These are phyloP conservation scores for Metschnikowia dekortorum DNA, from an alignment of 805 yeast species.

Conservation along the genomic window DNA sequence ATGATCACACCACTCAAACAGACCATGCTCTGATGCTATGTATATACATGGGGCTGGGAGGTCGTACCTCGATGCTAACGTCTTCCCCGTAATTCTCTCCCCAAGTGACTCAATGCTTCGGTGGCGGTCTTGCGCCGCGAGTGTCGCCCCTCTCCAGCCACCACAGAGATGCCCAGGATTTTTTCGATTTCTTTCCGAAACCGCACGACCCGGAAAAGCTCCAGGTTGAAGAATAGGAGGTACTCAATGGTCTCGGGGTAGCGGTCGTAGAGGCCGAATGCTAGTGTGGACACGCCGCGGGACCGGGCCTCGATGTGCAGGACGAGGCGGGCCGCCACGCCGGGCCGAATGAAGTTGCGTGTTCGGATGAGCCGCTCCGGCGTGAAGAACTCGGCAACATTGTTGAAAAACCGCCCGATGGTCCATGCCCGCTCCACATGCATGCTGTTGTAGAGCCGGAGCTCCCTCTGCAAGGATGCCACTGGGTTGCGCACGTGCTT, in stretches of 20 bases:
- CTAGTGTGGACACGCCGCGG: slow-evolving; percentile 15
- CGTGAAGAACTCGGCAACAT: slow-evolving; percentile 26
- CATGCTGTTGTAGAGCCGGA: slow-evolving; percentile 14
- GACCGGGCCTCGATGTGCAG: slow-evolving; percentile 16
- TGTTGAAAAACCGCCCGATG: slow-evolving; percentile 15
- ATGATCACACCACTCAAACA: too few relatives aligned
- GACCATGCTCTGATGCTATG: too few relatives aligned
- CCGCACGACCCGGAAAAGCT: slow-evolving; percentile 15
- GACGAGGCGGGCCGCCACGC: slow-evolving; percentile 17
- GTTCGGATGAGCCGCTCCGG: slow-evolving; percentile 27
- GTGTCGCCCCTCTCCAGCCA: slow-evolving; percentile 15
- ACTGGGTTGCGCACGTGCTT: slow-evolving; percentile 11
- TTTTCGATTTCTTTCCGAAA: slow-evolving; percentile 24
- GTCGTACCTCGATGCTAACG: not conserved
- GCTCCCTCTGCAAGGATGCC: slow-evolving; percentile 13
- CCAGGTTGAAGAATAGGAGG: slow-evolving; percentile 19
- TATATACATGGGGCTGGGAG: too few relatives aligned
- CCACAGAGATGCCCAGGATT: slow-evolving; percentile 8
- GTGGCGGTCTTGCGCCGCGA: slow-evolving; percentile 24
- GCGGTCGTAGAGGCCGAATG: slow-evolving; percentile 29
- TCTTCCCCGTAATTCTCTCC: not conserved
- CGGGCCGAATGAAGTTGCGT: slow-evolving; percentile 20
- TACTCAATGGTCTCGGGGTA: slow-evolving; percentile 33
- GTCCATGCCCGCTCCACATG: slow-evolving; percentile 8
- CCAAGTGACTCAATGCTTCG: slow-evolving; percentile 18